phyloP scores from a whole-genome alignment of 2,329 filamentous ascomycete species.

The Alternaria sp. region DNA sequence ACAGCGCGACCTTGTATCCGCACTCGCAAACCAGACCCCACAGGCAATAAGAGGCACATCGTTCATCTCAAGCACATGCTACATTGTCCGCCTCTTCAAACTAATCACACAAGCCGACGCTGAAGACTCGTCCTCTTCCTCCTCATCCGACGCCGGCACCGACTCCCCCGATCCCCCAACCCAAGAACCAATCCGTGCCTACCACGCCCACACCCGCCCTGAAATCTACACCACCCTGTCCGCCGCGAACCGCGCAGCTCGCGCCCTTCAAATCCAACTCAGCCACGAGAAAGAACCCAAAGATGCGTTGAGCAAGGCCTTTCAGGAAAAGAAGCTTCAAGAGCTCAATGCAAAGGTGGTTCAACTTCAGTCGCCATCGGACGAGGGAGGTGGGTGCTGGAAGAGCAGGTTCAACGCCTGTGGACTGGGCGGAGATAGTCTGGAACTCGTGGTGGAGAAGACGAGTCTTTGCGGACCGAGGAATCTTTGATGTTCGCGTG shows the following conservation, averaged over 20 bases:
- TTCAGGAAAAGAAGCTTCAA: constrained; percentile 21
- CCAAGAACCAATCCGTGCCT: constrained; percentile 3
- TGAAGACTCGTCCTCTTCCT: not conserved
- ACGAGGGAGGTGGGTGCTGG: constrained; percentile 25
- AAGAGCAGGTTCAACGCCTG: constrained; percentile 28
- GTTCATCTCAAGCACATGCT: constrained; percentile 27
- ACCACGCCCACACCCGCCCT: constrained; percentile 15
- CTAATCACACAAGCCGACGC: constrained; percentile 6
- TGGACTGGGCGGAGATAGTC: constrained; percentile 23
- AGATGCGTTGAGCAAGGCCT: constrained; percentile 8
- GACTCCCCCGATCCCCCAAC: not conserved
- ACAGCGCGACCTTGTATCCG: constrained; percentile 18
- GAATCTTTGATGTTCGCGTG: constrained; percentile 27
- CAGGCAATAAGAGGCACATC: constrained; percentile 1
- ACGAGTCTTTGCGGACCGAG: constrained; percentile 33
- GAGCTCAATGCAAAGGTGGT: constrained; percentile 21
- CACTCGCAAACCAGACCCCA: constrained; percentile 11
- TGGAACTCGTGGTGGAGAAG: constrained; percentile 32
- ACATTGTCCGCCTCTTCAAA: constrained; percentile 30
- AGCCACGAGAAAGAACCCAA: constrained; percentile 23
- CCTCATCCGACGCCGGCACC: not conserved
- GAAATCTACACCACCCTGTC: constrained; percentile 32
- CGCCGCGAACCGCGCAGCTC: constrained; percentile 36
- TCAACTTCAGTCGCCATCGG: constrained; percentile 7
- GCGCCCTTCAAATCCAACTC: constrained; percentile 32